phyloP scores from a whole-genome alignment of 345 rosid species.

The Capsella bursapastoris region DNA sequence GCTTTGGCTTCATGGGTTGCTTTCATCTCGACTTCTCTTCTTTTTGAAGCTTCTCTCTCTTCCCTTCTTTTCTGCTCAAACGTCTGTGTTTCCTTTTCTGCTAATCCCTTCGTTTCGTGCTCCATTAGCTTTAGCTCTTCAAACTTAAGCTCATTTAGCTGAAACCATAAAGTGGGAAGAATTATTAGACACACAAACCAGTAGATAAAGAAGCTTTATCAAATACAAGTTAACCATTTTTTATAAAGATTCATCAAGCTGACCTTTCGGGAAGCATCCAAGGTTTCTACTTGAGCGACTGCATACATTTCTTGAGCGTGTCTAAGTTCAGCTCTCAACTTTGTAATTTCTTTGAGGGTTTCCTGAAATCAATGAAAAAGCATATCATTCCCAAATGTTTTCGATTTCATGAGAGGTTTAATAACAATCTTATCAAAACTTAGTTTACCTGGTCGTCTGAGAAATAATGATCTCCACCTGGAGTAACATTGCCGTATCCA shows the following conservation, averaged over 20 bases:
- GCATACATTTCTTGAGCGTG: constrained; percentile 75
- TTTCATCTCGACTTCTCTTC: constrained; percentile 56
- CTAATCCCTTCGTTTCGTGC: constrained; percentile 52
- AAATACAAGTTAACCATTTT: neutral
- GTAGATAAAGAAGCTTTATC: constrained; percentile 1
- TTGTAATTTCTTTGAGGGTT: constrained; percentile 47
- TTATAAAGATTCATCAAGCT: constrained; percentile 4
- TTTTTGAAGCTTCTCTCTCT: constrained; percentile 61
- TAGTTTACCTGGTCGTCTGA: constrained; percentile 54
- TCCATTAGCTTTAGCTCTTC: constrained; percentile 54
- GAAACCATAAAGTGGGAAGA: constrained; percentile 2
- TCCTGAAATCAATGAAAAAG: constrained; percentile 46
- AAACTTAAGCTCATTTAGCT: constrained; percentile 50
- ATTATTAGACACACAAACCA: constrained; percentile 1
- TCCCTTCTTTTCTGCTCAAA: constrained; percentile 56
- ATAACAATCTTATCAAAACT: neutral
- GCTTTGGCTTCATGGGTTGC: constrained; percentile 57
- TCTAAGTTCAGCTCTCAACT: constrained; percentile 82
- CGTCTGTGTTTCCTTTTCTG: constrained; percentile 55
- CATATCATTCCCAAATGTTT: neutral
- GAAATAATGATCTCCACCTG: constrained; percentile 43
- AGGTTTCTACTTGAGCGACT: constrained; percentile 67
- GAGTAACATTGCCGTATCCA: constrained; percentile 44
- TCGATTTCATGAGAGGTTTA: neutral
- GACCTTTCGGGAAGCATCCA: constrained; percentile 84